Percentiles rank a stretch among this genome's conserved stretches.
Conservation (phyloP, 192 early-diverging fungal genomes). For the Phycomyces blakesleeanus region DNA sequence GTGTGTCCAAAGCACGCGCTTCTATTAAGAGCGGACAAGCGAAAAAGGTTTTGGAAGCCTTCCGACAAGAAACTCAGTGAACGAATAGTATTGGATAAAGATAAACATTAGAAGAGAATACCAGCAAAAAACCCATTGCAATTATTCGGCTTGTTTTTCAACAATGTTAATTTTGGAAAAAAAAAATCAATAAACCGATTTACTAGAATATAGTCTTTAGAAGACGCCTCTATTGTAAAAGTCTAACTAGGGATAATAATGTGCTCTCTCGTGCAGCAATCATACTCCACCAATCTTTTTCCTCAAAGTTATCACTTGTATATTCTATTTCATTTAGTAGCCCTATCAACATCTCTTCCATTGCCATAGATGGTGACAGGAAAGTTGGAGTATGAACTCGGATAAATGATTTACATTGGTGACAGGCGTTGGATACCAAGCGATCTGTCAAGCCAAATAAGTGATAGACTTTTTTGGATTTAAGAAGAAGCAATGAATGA, state of each 20-base stretch:
- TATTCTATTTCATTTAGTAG: neutral
- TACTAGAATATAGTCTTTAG: too few relatives aligned
- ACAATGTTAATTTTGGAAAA: too few relatives aligned
- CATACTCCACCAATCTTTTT: neutral
- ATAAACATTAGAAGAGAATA: neutral
- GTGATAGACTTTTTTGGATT: neutral
- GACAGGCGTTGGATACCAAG: neutral
- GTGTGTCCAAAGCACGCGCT: conserved; percentile 69
- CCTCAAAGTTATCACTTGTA: neutral
- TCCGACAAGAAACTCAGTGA: conserved; percentile 43
- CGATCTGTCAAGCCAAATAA: neutral
- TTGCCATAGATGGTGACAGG: neutral
- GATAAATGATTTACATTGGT: neutral
- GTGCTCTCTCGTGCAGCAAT: neutral
- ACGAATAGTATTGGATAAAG: neutral
- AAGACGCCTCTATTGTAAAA: neutral
- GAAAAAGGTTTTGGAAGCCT: conserved; percentile 57
- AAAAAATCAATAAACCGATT: too few relatives aligned
- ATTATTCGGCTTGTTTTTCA: neutral
- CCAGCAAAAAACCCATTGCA: neutral
- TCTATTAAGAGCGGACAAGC: conserved; percentile 74
- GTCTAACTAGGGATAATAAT: neutral
- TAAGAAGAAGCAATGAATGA: too few relatives aligned
- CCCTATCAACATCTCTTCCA: neutral
- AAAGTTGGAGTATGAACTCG: neutral